These are phyloP conservation scores for Venturia pyrina DNA, from an alignment of 2,329 filamentous ascomycete species.

Conservation along the genomic window DNA sequence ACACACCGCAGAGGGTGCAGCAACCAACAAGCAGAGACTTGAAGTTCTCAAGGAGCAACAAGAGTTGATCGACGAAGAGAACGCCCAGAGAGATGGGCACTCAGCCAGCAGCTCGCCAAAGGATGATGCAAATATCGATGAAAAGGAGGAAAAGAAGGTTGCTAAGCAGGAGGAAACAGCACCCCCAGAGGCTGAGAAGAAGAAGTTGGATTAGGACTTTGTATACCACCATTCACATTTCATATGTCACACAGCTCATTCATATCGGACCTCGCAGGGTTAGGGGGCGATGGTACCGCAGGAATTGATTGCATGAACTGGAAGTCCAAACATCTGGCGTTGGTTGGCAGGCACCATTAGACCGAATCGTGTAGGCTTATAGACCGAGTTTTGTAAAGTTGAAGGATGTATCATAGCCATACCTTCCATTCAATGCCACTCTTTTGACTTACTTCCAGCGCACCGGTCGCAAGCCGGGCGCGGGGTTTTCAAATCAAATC, in stretches of 20 bases:
- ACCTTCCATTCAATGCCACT: background rate
- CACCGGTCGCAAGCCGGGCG: no score
- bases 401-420: background rate
- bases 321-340: background rate
- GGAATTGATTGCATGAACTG: background rate
- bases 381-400: background rate
- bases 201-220: background rate
- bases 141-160: slow-evolving; percentile 59
- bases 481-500: no score
- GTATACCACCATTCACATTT: background rate
- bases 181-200: background rate
- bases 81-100: slow-evolving; percentile 69
- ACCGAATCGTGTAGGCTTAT: background rate
- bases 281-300: background rate
- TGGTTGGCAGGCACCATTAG: background rate
- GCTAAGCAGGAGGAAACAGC: background rate
- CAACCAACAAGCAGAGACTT: slow-evolving; percentile 96
- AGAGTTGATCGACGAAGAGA: slow-evolving; percentile 95
- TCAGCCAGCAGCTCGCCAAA: slow-evolving; percentile 52
- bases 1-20: slow-evolving; percentile 89
- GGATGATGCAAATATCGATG: slow-evolving; percentile 87
- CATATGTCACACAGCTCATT: background rate
- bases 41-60: slow-evolving; percentile 98
- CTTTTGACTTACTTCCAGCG: background rate
- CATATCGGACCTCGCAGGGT: background rate